Percentiles rank a stretch among this genome's conserved stretches.
These are phyloP conservation scores for Eucalyptus pauciflora DNA, from an alignment of 345 rosid genomes.

Conservation along the genomic window DNA sequence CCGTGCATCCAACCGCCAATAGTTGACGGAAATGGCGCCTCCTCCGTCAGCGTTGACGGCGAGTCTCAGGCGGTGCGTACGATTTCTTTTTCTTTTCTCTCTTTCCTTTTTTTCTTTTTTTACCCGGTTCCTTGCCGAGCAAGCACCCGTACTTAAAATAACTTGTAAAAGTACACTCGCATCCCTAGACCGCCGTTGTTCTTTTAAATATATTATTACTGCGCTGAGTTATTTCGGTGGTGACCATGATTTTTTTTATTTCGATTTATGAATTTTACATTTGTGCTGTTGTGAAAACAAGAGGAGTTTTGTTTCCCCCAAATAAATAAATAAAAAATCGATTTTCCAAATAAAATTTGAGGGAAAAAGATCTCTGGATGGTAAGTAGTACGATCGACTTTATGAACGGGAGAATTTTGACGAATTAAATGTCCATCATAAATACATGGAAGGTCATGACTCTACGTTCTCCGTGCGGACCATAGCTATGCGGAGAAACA, in stretches of 20 bases:
- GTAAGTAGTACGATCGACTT: background rate
- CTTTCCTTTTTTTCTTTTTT: background rate
- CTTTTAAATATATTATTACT: background rate
- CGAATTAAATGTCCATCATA: background rate
- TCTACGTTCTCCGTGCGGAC: background rate
- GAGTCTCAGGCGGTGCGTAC: background rate
- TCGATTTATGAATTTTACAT: no score
- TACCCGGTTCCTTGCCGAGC: background rate
- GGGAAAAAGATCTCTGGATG: background rate
- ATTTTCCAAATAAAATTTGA: background rate
- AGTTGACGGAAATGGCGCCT: background rate
- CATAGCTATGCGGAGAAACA: background rate
- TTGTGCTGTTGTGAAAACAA: accelerated
- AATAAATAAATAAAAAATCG: background rate
- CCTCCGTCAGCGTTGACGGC: background rate
- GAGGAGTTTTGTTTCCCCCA: background rate
- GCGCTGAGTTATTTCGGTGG: background rate
- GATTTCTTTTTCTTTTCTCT: no score
- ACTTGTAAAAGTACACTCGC: background rate
- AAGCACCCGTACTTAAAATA: background rate
- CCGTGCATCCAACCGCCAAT: background rate
- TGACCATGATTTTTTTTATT: no score
- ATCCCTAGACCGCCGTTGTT: background rate
- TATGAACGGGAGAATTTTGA: background rate
- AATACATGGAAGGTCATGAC: background rate